These are phyloP conservation scores for Candida sphagnicola DNA, from an alignment of 805 yeast genomes.

Conservation along the genomic window DNA sequence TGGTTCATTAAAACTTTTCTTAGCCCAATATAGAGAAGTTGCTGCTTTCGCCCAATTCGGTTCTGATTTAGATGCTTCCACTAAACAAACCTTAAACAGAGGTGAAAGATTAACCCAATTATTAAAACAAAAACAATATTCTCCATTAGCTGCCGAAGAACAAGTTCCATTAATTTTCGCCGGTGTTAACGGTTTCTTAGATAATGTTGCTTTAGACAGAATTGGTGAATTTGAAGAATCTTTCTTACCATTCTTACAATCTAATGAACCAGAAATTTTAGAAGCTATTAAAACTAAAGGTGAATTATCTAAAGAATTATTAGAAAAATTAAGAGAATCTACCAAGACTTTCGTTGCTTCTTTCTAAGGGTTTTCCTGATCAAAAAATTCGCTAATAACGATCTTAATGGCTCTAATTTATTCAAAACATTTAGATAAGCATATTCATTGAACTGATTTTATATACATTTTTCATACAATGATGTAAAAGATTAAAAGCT, in stretches of 20 bases:
- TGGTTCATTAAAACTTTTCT: conserved; percentile 99
- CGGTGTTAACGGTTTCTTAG: conserved; percentile 99
- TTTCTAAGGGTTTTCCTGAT: conserved; percentile 42
- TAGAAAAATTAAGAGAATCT: conserved; percentile 84
- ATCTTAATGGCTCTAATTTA: conserved; percentile 3
- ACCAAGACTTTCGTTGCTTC: conserved; percentile 92
- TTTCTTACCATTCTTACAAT: conserved; percentile 87
- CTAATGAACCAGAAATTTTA: conserved; percentile 83
- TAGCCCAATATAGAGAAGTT: conserved; percentile 99
- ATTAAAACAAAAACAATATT: conserved; percentile 95
- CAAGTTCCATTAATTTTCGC: conserved; percentile 98
- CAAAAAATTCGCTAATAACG: conserved; percentile 6
- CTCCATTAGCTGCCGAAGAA: conserved; percentile 97
- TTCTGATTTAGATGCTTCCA: conserved; percentile 99
- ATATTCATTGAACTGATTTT: conserved; percentile 2
- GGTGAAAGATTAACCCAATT: conserved; percentile 99
- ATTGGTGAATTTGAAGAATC: conserved; percentile 88
- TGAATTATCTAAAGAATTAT: conserved; percentile 81
- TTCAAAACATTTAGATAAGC: conserved; percentile 3
- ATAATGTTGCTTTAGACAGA: conserved; percentile 76
- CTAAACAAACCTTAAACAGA: conserved; percentile 97
- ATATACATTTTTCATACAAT: conserved; percentile 2
- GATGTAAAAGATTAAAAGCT: conserved; percentile 4
- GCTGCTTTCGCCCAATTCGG: conserved; percentile 99
- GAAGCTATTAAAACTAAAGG: conserved; percentile 85